Base-by-base conservation (phyloP, 2,329 filamentous ascomycete genomes). In the Epichloe sp. region DNA sequence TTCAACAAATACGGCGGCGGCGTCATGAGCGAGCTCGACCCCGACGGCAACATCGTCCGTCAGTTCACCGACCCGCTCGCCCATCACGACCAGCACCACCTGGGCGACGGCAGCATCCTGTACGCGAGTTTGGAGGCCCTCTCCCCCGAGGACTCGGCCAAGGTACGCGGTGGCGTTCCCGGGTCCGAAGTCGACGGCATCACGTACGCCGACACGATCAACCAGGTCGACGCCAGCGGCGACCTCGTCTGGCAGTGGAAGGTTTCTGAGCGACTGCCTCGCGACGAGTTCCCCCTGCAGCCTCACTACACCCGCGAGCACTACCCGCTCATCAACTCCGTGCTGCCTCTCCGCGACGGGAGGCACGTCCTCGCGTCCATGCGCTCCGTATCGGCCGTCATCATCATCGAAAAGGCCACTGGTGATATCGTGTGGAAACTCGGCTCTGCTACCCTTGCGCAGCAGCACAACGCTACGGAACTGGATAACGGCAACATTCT, bases 1-100 rank as follows among this genome's bases (percentile, higher is more conserved):
- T 64, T 63, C 44, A 56, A 62, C 55, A 64, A 64, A 21, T 64
- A 64, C 35, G 61, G 61, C 0, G 61, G 62, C 0, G 62, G 61
- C 0, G 37, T 63, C 7, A 64, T 64, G 62, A 61, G 58, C 37
- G 62, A 64, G 41, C 55, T 64, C 3, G 60, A 59, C 37, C 56
- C 55, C 0, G 53, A 56, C 0, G 59, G 60, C 0, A 62, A 62
- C 2, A 48, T 61, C 0, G 54, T 63, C 2, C 56, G 60, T 6
- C 61, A 64, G 36, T 63, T 62, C 11, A 56, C 6, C 1, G 62
- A 63, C 51, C 53, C 57, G 4, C 14, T 63, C 0, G 61, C 55
- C 2, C 62, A 64, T 41, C 62, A 63, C 38, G 61, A 64, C 19
- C 62, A 64, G 19, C 60, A 60, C 11, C 62, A 63, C 21, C 59